phyloP scores from a whole-genome alignment of 345 rosid genomes.

The Gossypium ekmanianum region DNA sequence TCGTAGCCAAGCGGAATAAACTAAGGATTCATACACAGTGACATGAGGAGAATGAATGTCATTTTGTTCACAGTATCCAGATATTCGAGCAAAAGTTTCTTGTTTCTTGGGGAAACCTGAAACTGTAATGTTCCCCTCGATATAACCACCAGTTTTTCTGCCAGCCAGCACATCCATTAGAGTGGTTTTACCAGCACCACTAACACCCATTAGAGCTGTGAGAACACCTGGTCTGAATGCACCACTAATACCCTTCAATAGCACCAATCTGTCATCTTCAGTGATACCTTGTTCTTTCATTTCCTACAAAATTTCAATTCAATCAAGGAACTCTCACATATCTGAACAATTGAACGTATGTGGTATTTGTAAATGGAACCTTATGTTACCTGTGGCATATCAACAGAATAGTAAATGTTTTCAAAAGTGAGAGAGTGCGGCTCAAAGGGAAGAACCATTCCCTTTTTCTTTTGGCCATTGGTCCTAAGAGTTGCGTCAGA shows the following conservation, averaged over 20 bases:
- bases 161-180: constrained; percentile 89
- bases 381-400: constrained; percentile 67
- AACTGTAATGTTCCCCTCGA: constrained; percentile 58
- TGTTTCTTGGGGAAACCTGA: constrained; percentile 79
- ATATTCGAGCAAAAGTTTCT: constrained; percentile 75
- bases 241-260: constrained; percentile 70
- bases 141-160: constrained; percentile 76
- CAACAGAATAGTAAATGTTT: constrained; percentile 54
- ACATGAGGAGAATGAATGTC: constrained; percentile 82
- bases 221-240: constrained; percentile 86
- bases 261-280: constrained; percentile 51
- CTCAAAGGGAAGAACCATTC: constrained; percentile 79
- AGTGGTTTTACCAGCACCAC: constrained; percentile 93
- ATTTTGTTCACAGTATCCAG: constrained; percentile 78
- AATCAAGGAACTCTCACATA: not conserved
- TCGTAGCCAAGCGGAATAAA: constrained; percentile 79
- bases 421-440: constrained; percentile 61
- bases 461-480: constrained; percentile 32
- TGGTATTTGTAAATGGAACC: not conserved
- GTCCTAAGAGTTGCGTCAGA: constrained; percentile 23
- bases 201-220: constrained; percentile 76
- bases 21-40: constrained; percentile 67
- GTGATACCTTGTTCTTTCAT: constrained; percentile 56
- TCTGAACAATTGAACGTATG: not conserved
- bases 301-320: constrained; percentile 29